Evolutionary conservation across 352 stramenopile species (phyloP).

Genomic region (Pythium aphanidermatum): DNA sequence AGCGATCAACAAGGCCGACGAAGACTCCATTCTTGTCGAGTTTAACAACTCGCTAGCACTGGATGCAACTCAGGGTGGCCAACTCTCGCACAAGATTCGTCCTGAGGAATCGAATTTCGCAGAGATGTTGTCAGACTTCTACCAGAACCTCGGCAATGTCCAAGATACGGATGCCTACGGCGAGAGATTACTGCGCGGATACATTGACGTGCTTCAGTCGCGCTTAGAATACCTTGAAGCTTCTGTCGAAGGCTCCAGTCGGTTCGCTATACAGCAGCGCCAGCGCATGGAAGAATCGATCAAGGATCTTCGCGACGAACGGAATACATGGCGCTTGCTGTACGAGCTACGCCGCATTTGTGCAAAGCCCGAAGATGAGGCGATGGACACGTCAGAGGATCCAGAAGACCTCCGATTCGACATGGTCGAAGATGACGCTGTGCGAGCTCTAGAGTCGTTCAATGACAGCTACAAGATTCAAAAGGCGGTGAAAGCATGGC

Average conservation of each 20-base stretch:
- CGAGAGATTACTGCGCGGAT: conserved; percentile 64
- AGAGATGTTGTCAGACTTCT: conserved; percentile 71
- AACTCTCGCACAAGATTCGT: conserved; percentile 50
- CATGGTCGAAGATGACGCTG: conserved; percentile 73
- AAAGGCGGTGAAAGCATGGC: conserved; percentile 62
- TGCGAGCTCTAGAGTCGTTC: conserved; percentile 47
- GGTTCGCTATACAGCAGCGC: conserved; percentile 11
- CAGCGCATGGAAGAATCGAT: conserved; percentile 43
- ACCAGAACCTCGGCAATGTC: conserved; percentile 59
- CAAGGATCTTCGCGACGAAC: conserved; percentile 64
- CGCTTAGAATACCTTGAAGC: conserved; percentile 50
- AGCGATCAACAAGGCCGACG: conserved; percentile 14
- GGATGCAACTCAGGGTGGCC: conserved; percentile 24
- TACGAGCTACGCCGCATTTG: conserved; percentile 71
- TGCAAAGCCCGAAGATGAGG: conserved; percentile 23
- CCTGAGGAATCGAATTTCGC: conserved; percentile 74
- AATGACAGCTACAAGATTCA: conserved; percentile 72
- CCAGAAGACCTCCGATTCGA: conserved; percentile 51
- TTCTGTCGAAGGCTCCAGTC: conserved; percentile 14
- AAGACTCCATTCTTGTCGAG: conserved; percentile 37
- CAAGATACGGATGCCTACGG: conserved; percentile 67
- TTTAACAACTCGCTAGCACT: conserved; percentile 42
- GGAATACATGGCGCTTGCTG: conserved; percentile 79
- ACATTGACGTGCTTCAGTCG: conserved; percentile 72
- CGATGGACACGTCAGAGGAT: conserved; percentile 26